Percentiles rank a stretch among this genome's conserved stretches.
Evolutionary conservation across 2,329 filamentous ascomycete species (phyloP).

Genomic region (Xylariaceae sp.): DNA sequence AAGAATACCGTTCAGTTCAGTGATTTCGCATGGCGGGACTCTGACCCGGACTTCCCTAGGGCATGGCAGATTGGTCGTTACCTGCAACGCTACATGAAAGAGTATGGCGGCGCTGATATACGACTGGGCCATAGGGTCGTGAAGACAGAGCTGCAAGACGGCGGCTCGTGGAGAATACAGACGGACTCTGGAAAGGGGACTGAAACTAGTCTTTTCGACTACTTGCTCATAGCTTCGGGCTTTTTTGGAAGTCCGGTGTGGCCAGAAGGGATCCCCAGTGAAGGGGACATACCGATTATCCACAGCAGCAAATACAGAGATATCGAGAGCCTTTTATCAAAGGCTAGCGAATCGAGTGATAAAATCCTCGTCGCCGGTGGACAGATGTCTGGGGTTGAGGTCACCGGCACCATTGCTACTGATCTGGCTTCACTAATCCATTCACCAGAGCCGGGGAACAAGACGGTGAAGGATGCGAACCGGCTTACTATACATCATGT

Average conservation of each 20-base stretch:
- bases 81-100: slow-evolving; percentile 56
- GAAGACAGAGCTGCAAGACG: slow-evolving; percentile 33
- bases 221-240: slow-evolving; percentile 66
- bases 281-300: slow-evolving; percentile 44
- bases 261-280: slow-evolving; percentile 39
- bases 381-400: slow-evolving; percentile 78
- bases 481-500: slow-evolving; percentile 62
- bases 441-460: slow-evolving; percentile 45
- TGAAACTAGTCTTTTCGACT: slow-evolving; percentile 56
- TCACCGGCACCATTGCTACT: slow-evolving; percentile 64
- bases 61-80: slow-evolving; percentile 75
- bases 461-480: slow-evolving; percentile 37
- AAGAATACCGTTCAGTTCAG: slow-evolving; percentile 68
- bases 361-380: slow-evolving; percentile 72
- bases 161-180: slow-evolving; percentile 39
- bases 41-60: slow-evolving; percentile 60
- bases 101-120: slow-evolving; percentile 46
- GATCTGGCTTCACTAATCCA: slow-evolving; percentile 61
- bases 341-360: slow-evolving; percentile 36
- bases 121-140: slow-evolving; percentile 46
- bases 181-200: slow-evolving; percentile 33
- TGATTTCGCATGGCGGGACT: slow-evolving; percentile 64
- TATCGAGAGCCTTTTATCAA: slow-evolving; percentile 43
- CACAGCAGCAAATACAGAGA: slow-evolving; percentile 65
- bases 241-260: slow-evolving; percentile 63